A percentile compares a stretch with the other conserved stretches of the same genome.
phyloP scores from a whole-genome alignment of 331 rosid species.

The Quercus tomentella region DNA sequence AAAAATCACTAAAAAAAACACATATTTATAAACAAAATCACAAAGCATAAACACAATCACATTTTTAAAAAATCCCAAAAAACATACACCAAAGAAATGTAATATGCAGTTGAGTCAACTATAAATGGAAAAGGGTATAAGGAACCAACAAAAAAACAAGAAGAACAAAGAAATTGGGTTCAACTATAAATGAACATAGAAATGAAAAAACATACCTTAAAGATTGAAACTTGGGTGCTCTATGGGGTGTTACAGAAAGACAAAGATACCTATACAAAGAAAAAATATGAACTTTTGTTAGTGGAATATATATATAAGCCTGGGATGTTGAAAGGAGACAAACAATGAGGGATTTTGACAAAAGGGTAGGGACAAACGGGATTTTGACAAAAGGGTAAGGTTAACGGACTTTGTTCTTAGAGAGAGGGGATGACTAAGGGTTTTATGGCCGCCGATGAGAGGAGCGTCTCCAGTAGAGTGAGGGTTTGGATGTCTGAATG shows the following conservation, averaged over 20 bases:
- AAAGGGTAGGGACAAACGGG: too few relatives aligned
- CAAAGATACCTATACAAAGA: constrained; percentile 18
- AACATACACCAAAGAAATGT: too few relatives aligned
- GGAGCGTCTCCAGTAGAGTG: too few relatives aligned
- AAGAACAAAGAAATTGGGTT: neutral
- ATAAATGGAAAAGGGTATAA: neutral
- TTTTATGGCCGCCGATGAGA: too few relatives aligned
- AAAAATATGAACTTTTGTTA: constrained; percentile 13
- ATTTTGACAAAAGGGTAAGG: too few relatives aligned
- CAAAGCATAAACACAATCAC: neutral
- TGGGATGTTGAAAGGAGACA: constrained; percentile 29
- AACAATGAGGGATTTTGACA: neutral
- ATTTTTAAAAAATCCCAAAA: too few relatives aligned
- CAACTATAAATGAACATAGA: neutral
- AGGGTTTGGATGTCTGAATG: too few relatives aligned
- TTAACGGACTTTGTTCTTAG: too few relatives aligned
- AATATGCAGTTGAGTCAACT: too few relatives aligned
- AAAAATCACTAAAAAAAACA: neutral
- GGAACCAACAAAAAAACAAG: neutral
- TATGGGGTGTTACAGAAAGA: constrained; percentile 20
- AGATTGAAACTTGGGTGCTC: neutral
- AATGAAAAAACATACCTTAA: constrained; percentile 33
- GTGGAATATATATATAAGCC: neutral
- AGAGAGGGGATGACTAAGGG: too few relatives aligned
- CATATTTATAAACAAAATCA: constrained; percentile 18